These are phyloP conservation scores for Clonostachys solani DNA, from an alignment of 2,329 filamentous ascomycete genomes.

Conservation along the genomic window DNA sequence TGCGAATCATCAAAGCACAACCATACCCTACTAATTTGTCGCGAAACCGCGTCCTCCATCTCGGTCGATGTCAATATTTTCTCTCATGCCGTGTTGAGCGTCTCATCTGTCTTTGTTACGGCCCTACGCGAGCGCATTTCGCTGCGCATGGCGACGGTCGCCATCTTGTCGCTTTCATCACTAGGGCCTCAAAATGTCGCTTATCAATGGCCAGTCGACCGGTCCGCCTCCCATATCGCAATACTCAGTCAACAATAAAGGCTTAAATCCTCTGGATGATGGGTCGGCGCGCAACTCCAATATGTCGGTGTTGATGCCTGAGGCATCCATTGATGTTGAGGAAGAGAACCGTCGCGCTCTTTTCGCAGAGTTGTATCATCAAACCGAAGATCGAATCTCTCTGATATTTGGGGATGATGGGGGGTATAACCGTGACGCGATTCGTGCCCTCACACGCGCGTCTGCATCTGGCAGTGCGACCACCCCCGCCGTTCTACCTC, in stretches of 20 bases:
- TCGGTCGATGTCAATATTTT: slow-evolving; percentile 46
- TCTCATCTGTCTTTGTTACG: slow-evolving; percentile 38
- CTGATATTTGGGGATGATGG: slow-evolving; percentile 65
- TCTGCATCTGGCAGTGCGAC: slow-evolving; percentile 21
- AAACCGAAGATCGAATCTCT: slow-evolving; percentile 72
- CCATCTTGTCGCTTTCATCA: slow-evolving; percentile 42
- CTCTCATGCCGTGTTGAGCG: slow-evolving; percentile 43
- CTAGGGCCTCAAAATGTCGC: slow-evolving; percentile 56
- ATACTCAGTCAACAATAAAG: slow-evolving; percentile 39
- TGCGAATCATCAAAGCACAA: slow-evolving; percentile 47
- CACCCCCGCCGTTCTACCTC: slow-evolving; percentile 34
- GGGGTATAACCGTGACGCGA: slow-evolving; percentile 44
- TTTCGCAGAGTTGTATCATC: slow-evolving; percentile 75
- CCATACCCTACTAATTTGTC: slow-evolving; percentile 33
- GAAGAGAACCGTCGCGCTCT: slow-evolving; percentile 69
- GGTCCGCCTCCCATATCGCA: slow-evolving; percentile 57
- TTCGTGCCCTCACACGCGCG: slow-evolving; percentile 47
- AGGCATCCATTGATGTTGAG: slow-evolving; percentile 55
- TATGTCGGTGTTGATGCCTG: slow-evolving; percentile 29
- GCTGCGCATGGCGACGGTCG: slow-evolving; percentile 53
- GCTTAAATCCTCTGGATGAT: slow-evolving; percentile 60
- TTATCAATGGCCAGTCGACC: slow-evolving; percentile 60
- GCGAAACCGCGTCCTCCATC: slow-evolving; percentile 40
- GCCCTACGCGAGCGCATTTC: slow-evolving; percentile 46
- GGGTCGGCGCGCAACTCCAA: slow-evolving; percentile 40